Evolutionary conservation across 1,284 basidiomycete genomes (phyloP).

Genomic region (Stygiomarasmius scandens): DNA sequence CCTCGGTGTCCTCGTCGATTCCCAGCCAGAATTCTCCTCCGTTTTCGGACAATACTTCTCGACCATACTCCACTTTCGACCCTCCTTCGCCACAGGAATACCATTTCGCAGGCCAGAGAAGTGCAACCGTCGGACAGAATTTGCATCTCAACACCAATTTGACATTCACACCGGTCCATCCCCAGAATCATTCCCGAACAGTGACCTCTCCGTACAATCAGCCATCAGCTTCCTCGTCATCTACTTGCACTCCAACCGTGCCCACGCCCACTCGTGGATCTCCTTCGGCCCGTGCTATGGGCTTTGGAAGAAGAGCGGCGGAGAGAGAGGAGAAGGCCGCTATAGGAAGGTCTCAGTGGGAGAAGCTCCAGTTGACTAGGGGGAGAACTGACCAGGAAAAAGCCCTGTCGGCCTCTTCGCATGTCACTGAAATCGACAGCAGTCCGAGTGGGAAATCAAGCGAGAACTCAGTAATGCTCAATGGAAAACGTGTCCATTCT

Average conservation of each 20-base stretch:
- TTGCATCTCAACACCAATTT: background rate
- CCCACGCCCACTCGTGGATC: background rate
- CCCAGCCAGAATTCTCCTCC: background rate
- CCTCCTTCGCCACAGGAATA: too few relatives aligned
- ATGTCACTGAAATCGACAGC: background rate
- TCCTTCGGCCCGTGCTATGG: background rate
- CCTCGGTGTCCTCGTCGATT: background rate
- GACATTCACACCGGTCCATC: background rate
- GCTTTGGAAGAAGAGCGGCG: background rate
- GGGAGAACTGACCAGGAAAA: background rate
- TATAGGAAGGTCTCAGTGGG: too few relatives aligned
- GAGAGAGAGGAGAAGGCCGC: background rate
- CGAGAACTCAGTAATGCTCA: background rate
- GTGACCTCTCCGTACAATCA: background rate
- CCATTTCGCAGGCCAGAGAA: too few relatives aligned
- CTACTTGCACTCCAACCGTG: background rate
- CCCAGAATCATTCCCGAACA: background rate
- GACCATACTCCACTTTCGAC: too few relatives aligned
- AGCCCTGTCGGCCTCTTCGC: background rate
- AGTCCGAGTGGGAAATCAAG: background rate
- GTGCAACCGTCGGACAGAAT: too few relatives aligned
- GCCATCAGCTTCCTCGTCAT: background rate
- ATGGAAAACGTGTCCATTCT: slow-evolving; percentile 32
- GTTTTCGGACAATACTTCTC: background rate
- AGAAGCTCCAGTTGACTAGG: background rate